Base-by-base conservation (phyloP, 805 yeast species). In the Schwanniomyces sp. region DNA sequence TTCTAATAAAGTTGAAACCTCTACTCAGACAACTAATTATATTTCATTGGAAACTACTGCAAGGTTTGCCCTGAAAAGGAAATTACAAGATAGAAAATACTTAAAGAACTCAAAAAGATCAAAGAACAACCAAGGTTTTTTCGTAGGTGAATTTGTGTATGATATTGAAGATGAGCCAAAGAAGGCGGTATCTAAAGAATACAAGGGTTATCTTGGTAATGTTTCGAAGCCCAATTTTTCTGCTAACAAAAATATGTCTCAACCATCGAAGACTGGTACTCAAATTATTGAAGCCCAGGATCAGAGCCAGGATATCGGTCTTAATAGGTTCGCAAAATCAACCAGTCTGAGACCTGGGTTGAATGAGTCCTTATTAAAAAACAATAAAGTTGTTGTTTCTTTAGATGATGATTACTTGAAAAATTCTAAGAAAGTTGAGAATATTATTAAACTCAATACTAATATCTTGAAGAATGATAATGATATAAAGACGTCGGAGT, bases 11-110 rank as follows among this genome's bases (percentile, higher is more conserved):
- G 76, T 72, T 4, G 77, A 74, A 47, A 64, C 73, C 1, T 47
- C 73, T 7, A 74, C 78, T 5, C 78, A 74, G 51, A 74, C 78
- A 2, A 71, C 64, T 42, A 66, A 67, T 47, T 30, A 51, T 28
- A 57, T 61, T 39, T 69, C 57, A 29, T 57, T 73, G 37, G 56
- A 62, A 18, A 59, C 55, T 25, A 49, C 58, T 11, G 59, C 72
- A 47, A 57, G 62, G 29, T 70, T 67, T 43, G 58, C 52, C 24
- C 54, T 49, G 7, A 52, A 56, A 18, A 52, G 48, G 39, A 56
- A 43, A 57, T 41, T 45, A 29, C 42, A 46, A 47, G 34, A 34
- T 17, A 34, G 47, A 39, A 36, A 48, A 12, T 28, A 34, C 34
- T 30, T 41, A 18, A 26, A 32, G 12, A 44, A 52, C 24, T 44